Evolutionary conservation across 768 basidiomycete species (phyloP), one percentile per base, ranked within the genome.

Genomic region (Leucocoprinus birnbaumii): DNA sequence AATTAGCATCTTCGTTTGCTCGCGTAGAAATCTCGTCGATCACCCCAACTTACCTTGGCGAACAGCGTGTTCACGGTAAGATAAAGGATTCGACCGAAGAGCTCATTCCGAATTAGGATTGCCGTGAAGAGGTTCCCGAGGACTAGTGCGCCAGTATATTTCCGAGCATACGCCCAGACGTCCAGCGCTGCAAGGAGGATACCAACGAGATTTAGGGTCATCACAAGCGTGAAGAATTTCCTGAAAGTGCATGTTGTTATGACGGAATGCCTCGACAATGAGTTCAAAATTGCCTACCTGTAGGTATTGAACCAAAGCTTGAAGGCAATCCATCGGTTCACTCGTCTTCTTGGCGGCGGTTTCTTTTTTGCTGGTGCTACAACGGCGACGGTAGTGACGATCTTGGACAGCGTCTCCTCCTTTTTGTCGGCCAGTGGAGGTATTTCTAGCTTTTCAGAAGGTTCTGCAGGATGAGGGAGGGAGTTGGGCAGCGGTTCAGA

Each of bases 291-390:
- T 3, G 59, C 76, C 7, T 55, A 85, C 89, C 87, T 75, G 63
- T 92, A 91, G 0, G 84, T 85, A 62, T 92, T 88, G 68, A 85
- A 91, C 89, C 89, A 91, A 22, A 90, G 68, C 53, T 77, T 77
- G 66, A 84, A 83, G 45, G 75, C 68, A 53, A 87, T 82, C 73
- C 80, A 82, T 38, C 77, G 76, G 35, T 79, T 77, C 68, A 71
- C 65, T 77, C 76, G 64, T 67, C 71, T 63, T 58, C 58, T 59
- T 19, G 41, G 34, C 21, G 45, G 18, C n/a, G 47, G 54, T 26
- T 57, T 59, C 54, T 53, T 55, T 34, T 49, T 38, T 21, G 53
- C 55, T 34, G 53, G 31, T 14, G 34, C 9, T 31, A 40, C 5
- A 16, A 45, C 44, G 26, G 50, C 6, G 26, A 49, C 27, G 16